Percentiles rank a stretch among this genome's conserved stretches.
These are phyloP conservation scores for Selaginella moellendorffii DNA, from an alignment of 75 land plant species.

Conservation along the genomic window DNA sequence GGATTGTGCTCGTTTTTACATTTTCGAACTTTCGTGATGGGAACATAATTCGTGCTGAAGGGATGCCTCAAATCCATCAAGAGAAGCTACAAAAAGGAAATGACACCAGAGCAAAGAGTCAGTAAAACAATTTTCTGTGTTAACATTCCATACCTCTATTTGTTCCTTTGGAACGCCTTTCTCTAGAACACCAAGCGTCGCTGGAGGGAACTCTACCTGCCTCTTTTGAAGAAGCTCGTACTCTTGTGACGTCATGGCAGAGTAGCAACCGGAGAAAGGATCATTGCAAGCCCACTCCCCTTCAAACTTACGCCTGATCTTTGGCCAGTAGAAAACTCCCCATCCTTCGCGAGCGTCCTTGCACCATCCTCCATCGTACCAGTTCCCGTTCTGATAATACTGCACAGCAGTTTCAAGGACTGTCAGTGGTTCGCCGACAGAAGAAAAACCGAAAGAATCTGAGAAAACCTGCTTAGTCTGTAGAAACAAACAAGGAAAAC, in stretches of 20 bases:
- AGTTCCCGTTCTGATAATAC: constrained; percentile 9
- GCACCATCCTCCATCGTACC: constrained; percentile 9
- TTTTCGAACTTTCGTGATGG: background rate
- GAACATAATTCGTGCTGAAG: background rate
- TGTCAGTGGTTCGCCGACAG: too few relatives aligned
- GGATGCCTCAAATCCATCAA: background rate
- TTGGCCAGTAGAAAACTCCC: constrained; percentile 14
- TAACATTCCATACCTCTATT: background rate
- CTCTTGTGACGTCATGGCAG: background rate
- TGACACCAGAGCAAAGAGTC: background rate
- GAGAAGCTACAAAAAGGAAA: background rate
- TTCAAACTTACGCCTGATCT: constrained; percentile 13
- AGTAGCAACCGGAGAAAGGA: constrained; percentile 12
- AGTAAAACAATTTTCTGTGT: background rate
- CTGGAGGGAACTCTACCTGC: background rate
- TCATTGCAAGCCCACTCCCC: constrained; percentile 11
- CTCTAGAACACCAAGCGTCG: background rate
- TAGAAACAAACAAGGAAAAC: too few relatives aligned
- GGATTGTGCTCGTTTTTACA: background rate
- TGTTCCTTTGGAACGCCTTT: background rate
- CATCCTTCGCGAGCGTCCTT: constrained; percentile 15
- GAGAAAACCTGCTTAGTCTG: too few relatives aligned
- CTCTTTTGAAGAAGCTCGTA: background rate
- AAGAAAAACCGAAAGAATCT: too few relatives aligned
- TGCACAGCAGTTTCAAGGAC: too few relatives aligned